phyloP scores from a whole-genome alignment of 352 stramenopile genomes.

The Pilasporangium apinafurcum region DNA sequence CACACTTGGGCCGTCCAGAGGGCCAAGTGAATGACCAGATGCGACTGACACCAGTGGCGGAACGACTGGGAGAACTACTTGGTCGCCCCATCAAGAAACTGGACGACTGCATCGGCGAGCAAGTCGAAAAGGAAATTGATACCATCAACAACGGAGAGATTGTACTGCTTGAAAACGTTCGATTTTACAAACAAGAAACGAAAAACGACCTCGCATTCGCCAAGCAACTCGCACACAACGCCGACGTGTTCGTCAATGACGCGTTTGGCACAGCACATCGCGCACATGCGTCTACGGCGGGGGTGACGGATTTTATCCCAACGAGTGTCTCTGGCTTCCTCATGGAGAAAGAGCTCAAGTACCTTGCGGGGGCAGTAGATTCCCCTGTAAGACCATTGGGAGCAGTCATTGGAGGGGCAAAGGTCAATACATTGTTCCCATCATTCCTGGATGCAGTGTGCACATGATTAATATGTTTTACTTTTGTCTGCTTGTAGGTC shows the following conservation, averaged over 20 bases:
- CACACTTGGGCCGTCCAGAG: conserved; percentile 96
- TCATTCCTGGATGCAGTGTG: too few species aligned
- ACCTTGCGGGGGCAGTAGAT: conserved; percentile 88
- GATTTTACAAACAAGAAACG: conserved; percentile 97
- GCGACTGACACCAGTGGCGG: conserved; percentile 90
- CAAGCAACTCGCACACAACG: conserved; percentile 90
- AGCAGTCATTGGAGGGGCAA: conserved; percentile 94
- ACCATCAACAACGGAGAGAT: conserved; percentile 89
- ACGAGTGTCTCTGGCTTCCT: conserved; percentile 94
- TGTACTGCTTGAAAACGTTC: conserved; percentile 90
- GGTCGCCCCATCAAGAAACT: conserved; percentile 89
- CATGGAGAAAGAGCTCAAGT: conserved; percentile 98
- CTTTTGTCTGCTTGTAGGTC: conserved; percentile 11
- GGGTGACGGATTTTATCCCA: conserved; percentile 93
- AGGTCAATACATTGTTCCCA: conserved; percentile 63
- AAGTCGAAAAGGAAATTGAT: conserved; percentile 80
- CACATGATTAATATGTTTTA: not conserved
- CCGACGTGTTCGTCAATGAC: conserved; percentile 97
- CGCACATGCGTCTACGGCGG: conserved; percentile 96
- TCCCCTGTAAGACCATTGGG: conserved; percentile 89
- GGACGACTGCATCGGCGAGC: conserved; percentile 93
- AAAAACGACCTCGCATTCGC: conserved; percentile 95
- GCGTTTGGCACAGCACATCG: conserved; percentile 97
- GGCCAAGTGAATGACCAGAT: conserved; percentile 77
- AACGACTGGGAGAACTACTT: conserved; percentile 92